Evolutionary conservation across 2,329 filamentous ascomycete species (phyloP), one percentile per base, ranked within the genome.

Genomic region (Stagonosporopsis tanaceti): DNA sequence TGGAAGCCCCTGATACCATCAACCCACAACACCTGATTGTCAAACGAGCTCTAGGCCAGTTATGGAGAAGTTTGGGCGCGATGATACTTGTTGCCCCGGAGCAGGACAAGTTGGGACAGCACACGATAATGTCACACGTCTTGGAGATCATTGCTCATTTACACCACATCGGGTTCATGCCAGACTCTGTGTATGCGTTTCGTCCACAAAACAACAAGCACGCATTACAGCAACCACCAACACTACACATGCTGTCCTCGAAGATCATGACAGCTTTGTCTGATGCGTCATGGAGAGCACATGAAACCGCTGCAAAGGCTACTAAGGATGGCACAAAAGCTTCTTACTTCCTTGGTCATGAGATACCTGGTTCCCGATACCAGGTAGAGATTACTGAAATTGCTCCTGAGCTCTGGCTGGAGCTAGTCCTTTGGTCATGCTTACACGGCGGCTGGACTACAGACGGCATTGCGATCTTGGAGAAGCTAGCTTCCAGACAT

Each of bases 371-470:
- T 1, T 77, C 77, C 28, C 74, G 76, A 27, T 80, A 77, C 61
- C 77, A 75, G 40, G 67, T 79, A 1, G 67, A 71, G 15, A 73
- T 80, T 7, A 73, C 74, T 6, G 79, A 75, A 17, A 61, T 82
- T 11, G 67, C 74, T 1, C 76, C 79, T 1, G 81, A 83, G 56
- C 67, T 83, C 14, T 83, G 81, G 81, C 66, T 84, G 17, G 81
- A 84, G 63, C 71, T 84, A n/a, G 75, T 83, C 20, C 69, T 84
- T 3, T 83, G 81, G 81, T 79, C 80, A 14, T 82, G 80, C 61
- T 61, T 83, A 7, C 78, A 81, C 48, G 81, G 81, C 20, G 78
- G 78, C 6, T 83, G 80, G 79, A 68, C 77, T 7, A 44, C 65
- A 12, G 77, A 81, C 50, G 81, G 80, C 3, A 64, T 67, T n/a